A percentile compares a stretch with the other conserved stretches of the same genome.
These are phyloP conservation scores for Lophiotrema nucula DNA, from an alignment of 495 filamentous ascomycete genomes.

Conservation along the genomic window DNA sequence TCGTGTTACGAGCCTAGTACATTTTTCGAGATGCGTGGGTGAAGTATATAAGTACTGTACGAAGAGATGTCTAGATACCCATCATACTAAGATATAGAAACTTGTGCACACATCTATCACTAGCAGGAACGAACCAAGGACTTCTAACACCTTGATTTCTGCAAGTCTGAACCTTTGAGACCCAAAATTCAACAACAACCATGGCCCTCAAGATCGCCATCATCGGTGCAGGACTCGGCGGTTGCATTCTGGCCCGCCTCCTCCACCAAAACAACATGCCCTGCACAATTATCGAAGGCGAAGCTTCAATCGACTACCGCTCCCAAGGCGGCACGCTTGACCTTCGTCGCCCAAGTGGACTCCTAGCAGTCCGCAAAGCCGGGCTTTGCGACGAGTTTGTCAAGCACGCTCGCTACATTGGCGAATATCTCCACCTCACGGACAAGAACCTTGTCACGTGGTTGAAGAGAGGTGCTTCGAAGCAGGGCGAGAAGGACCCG, in stretches of 20 bases:
- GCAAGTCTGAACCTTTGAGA: too few species aligned
- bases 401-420: constrained; percentile 45
- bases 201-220: constrained; percentile 39
- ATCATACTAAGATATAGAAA: too few species aligned
- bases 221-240: constrained; percentile 50
- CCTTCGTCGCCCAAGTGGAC: constrained; percentile 52
- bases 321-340: constrained; percentile 58
- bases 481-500: constrained; percentile 29
- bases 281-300: constrained; percentile 56
- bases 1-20: too few species aligned
- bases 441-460: constrained; percentile 41
- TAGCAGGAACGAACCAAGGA: too few species aligned
- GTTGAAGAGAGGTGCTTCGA: constrained; percentile 37
- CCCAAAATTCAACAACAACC: too few species aligned
- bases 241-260: constrained; percentile 57
- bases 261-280: constrained; percentile 49
- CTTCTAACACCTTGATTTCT: too few species aligned
- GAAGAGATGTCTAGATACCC: too few species aligned
- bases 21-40: too few species aligned
- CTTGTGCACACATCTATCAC: too few species aligned
- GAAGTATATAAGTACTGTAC: too few species aligned
- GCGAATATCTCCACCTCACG: constrained; percentile 40
- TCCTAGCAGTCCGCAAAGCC: constrained; percentile 52
- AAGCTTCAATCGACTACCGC: constrained; percentile 40
- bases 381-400: constrained; percentile 52